phyloP scores from a whole-genome alignment of 1,284 basidiomycete genomes.

The Pseudozyma flocculosa region DNA sequence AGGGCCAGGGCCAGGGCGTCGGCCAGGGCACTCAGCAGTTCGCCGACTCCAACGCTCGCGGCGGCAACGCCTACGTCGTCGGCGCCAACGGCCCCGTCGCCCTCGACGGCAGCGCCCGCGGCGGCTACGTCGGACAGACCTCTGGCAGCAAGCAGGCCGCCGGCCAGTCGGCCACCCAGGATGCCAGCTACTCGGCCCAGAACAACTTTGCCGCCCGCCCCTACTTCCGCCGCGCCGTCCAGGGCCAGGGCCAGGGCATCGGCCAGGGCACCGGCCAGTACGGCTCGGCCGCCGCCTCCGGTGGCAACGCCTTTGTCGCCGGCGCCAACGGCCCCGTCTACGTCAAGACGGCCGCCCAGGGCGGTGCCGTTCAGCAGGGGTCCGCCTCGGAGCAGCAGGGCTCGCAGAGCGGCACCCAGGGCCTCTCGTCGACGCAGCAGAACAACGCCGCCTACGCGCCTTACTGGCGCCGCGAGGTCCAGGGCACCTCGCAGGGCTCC shows the following conservation, averaged over 20 bases:
- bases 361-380: conserved; percentile 12
- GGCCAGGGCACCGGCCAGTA: conserved; percentile 9
- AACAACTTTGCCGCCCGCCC: conserved; percentile 6
- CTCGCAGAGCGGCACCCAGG: conserved; percentile 17
- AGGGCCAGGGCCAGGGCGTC: conserved; percentile 16
- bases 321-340: conserved; percentile 11
- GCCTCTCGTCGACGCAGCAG: conserved; percentile 6
- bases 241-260: conserved; percentile 13
- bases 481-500: conserved; percentile 16
- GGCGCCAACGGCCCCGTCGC: conserved; percentile 14
- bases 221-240: background rate
- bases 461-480: conserved; percentile 9
- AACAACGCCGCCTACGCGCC: conserved; percentile 12
- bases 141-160: conserved; percentile 12
- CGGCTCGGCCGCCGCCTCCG: conserved; percentile 11
- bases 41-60: conserved; percentile 16
- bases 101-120: conserved; percentile 15
- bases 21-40: conserved; percentile 16
- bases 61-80: conserved; percentile 14
- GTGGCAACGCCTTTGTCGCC: conserved; percentile 15
- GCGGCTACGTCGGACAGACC: conserved; percentile 13
- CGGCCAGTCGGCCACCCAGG: conserved; percentile 25
- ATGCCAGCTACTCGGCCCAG: conserved; percentile 9
- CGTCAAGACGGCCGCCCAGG: conserved; percentile 17
- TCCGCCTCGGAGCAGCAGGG: conserved; percentile 13